Percentiles rank a stretch among this genome's conserved stretches.
phyloP scores from a whole-genome alignment of 495 filamentous ascomycete species.

The Trichoderma gamsii region DNA sequence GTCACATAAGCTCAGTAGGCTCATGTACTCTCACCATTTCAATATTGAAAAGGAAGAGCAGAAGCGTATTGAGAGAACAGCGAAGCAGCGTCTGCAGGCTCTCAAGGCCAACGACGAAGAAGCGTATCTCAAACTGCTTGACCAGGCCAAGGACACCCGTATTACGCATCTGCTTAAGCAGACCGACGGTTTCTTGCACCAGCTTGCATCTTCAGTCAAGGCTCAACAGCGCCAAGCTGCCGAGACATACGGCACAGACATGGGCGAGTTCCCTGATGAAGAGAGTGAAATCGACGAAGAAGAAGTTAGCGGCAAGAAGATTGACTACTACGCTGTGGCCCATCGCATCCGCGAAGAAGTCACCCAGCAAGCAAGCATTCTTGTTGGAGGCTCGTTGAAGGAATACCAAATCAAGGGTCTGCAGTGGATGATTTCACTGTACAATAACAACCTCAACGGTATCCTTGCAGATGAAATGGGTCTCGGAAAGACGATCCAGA shows the following conservation, averaged over 20 bases:
- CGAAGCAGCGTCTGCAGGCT: conserved; percentile 98
- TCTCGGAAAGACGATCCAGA: conserved; percentile 98
- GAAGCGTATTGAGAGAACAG: conserved; percentile 91
- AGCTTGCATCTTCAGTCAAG: conserved; percentile 88
- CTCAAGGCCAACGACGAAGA: conserved; percentile 98
- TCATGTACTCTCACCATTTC: conserved; percentile 83
- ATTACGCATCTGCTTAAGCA: conserved; percentile 94
- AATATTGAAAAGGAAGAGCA: conserved; percentile 99
- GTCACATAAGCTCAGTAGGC: conserved; percentile 75
- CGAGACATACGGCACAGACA: conserved; percentile 66
- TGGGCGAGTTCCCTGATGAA: conserved; percentile 49
- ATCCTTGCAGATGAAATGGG: conserved; percentile 99
- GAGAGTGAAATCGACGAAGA: conserved; percentile 58
- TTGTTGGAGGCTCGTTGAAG: conserved; percentile 87
- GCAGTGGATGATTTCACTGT: conserved; percentile 98
- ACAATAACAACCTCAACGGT: conserved; percentile 99
- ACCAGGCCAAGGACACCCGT: conserved; percentile 97
- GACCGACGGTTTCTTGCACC: conserved; percentile 93
- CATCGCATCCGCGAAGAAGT: conserved; percentile 93
- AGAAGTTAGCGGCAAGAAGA: conserved; percentile 64
- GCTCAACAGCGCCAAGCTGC: conserved; percentile 79
- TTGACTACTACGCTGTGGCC: conserved; percentile 97
- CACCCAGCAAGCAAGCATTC: conserved; percentile 68
- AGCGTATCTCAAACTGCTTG: conserved; percentile 91
- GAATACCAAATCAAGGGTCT: conserved; percentile 97